A percentile compares a stretch with the other conserved stretches of the same genome.
Conservation (phyloP, 345 rosid species). For the Gossypium bickii region DNA sequence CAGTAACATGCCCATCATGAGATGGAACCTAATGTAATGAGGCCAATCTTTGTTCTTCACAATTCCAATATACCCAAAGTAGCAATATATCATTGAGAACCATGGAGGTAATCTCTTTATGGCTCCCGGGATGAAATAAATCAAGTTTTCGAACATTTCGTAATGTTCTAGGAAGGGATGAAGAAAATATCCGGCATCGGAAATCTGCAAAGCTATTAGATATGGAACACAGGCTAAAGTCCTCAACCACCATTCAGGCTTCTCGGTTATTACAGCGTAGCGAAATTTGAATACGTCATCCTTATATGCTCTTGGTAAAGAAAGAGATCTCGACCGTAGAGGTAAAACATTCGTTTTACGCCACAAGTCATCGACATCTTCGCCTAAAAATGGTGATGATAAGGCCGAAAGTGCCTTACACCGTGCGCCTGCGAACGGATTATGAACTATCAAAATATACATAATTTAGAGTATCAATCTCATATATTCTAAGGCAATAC, state of each 20-base stretch:
- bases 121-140: constrained; percentile 59
- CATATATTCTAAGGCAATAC: neutral
- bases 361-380: neutral
- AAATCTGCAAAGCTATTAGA: constrained; percentile 68
- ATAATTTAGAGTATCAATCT: neutral
- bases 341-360: neutral
- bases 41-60: constrained; percentile 71
- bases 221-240: constrained; percentile 71
- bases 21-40: constrained; percentile 77
- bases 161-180: constrained; percentile 59
- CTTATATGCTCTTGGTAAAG: constrained; percentile 30
- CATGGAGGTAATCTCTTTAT: constrained; percentile 61
- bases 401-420: neutral
- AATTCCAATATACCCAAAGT: constrained; percentile 43
- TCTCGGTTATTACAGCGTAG: constrained; percentile 35
- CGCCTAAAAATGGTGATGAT: neutral
- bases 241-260: constrained; percentile 81
- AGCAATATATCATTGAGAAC: constrained; percentile 70
- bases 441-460: neutral
- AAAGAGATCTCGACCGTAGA: constrained; percentile 17
- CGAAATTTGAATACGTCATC: constrained; percentile 40
- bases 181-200: constrained; percentile 58
- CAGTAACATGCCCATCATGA: constrained; percentile 85
- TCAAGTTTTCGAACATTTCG: constrained; percentile 44
- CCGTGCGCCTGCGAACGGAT: neutral